These are phyloP conservation scores for Phallus indusiatus DNA, from an alignment of 768 basidiomycete species.

Conservation along the genomic window DNA sequence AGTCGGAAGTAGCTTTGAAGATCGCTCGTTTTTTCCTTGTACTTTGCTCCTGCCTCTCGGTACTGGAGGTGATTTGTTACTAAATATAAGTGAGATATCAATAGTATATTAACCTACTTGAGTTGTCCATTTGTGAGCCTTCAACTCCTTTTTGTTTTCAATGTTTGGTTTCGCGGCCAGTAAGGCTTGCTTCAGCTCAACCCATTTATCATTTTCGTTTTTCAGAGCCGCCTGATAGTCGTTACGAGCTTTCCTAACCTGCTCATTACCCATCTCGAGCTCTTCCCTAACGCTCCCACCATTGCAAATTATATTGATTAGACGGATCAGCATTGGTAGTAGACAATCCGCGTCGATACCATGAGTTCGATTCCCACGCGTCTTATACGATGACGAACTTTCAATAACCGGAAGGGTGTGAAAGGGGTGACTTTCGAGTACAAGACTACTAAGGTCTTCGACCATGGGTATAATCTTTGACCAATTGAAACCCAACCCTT, in stretches of 20 bases:
- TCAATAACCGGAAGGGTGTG: background rate
- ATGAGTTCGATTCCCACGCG: background rate
- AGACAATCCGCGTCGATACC: slow-evolving; percentile 41
- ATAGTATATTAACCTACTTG: slow-evolving; percentile 13
- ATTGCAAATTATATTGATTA: slow-evolving; percentile 44
- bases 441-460: background rate
- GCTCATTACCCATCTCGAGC: slow-evolving; percentile 47
- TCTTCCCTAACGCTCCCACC: slow-evolving; percentile 45
- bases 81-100: background rate
- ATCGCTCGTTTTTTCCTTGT: slow-evolving; percentile 38
- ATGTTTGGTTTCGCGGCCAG: slow-evolving; percentile 21
- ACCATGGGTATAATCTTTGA: background rate
- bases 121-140: slow-evolving; percentile 11
- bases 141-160: slow-evolving; percentile 11
- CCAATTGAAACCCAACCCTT: slow-evolving; percentile 5
- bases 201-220: slow-evolving; percentile 50
- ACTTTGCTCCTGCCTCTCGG: slow-evolving; percentile 21
- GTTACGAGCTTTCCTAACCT: slow-evolving; percentile 43
- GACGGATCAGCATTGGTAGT: slow-evolving; percentile 50
- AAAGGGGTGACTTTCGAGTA: slow-evolving; percentile 3
- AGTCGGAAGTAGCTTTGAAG: slow-evolving; percentile 40
- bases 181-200: slow-evolving; percentile 28
- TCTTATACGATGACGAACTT: background rate
- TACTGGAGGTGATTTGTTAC: slow-evolving; percentile 9
- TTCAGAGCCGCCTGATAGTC: slow-evolving; percentile 44